phyloP scores from a whole-genome alignment of 192 early-diverging fungal species.

The Glomus cerebriforme region DNA sequence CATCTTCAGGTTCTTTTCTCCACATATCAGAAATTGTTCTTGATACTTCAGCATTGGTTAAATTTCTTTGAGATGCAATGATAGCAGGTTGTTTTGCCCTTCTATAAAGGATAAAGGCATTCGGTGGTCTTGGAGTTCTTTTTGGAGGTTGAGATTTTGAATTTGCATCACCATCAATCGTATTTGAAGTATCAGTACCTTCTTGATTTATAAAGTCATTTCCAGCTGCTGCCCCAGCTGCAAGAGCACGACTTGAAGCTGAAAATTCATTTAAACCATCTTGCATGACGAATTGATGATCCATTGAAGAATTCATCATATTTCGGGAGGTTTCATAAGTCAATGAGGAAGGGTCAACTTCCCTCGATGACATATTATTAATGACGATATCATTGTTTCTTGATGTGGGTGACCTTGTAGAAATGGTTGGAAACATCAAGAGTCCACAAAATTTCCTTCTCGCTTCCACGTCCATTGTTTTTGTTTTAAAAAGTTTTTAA shows the following conservation, averaged over 20 bases:
- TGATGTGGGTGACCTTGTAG: constrained; percentile 5
- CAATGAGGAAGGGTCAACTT: constrained; percentile 16
- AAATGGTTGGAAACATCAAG: constrained; percentile 17
- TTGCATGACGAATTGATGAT: background rate
- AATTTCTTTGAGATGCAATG: constrained; percentile 20
- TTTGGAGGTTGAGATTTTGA: background rate
- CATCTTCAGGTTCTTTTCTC: constrained; percentile 24
- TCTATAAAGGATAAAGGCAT: constrained; percentile 31
- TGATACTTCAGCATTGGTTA: constrained; percentile 33
- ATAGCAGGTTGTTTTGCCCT: constrained; percentile 30
- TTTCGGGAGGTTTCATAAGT: background rate
- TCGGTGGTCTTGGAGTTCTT: constrained; percentile 30
- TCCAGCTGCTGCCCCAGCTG: constrained; percentile 27
- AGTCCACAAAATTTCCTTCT: constrained; percentile 21
- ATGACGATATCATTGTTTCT: background rate
- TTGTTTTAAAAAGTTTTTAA: background rate
- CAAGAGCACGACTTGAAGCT: background rate
- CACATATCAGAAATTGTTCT: constrained; percentile 31
- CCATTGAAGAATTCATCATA: background rate
- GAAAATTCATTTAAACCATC: background rate
- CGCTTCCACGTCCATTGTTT: constrained; percentile 11
- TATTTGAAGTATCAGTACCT: background rate
- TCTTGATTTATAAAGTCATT: background rate
- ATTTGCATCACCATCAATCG: background rate
- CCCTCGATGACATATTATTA: constrained; percentile 3